Evolutionary conservation across 2,329 filamentous ascomycete species (phyloP).

Genomic region (Pseudocercospora fuligena): DNA sequence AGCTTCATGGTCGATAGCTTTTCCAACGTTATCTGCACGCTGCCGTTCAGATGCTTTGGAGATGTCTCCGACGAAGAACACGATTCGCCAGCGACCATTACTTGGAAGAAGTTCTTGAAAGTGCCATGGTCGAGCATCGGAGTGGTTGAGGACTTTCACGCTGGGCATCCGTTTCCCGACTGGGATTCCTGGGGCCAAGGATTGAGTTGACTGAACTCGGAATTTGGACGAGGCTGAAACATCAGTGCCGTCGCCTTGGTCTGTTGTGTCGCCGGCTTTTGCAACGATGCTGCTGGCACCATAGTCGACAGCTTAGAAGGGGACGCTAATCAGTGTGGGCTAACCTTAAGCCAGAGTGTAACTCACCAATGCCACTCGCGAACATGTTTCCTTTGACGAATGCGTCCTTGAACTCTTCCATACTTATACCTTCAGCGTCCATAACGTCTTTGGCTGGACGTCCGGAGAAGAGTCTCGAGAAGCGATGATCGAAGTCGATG

Average conservation of each 20-base stretch:
- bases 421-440: conserved; percentile 63
- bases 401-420: conserved; percentile 16
- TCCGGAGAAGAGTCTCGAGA: conserved; percentile 62
- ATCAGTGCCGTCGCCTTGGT: conserved; percentile 56
- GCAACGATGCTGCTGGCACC: conserved; percentile 60
- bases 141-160: conserved; percentile 25
- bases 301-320: conserved; percentile 60
- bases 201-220: conserved; percentile 43
- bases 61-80: conserved; percentile 30
- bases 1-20: neutral
- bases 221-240: conserved; percentile 33
- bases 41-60: conserved; percentile 48
- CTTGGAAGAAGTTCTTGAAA: conserved; percentile 25
- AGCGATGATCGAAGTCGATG: conserved; percentile 64
- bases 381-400: conserved; percentile 39
- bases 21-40: conserved; percentile 44
- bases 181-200: conserved; percentile 17
- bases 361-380: conserved; percentile 1
- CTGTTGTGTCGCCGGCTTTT: conserved; percentile 52
- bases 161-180: conserved; percentile 24
- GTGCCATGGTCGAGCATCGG: conserved; percentile 23
- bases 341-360: neutral
- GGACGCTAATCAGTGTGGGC: neutral
- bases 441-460: conserved; percentile 63
- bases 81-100: conserved; percentile 29